Percentiles rank a stretch among this genome's conserved stretches.
Evolutionary conservation across 108 stramenopile species (phyloP).

Genomic region (Nannochloropsis granulata): DNA sequence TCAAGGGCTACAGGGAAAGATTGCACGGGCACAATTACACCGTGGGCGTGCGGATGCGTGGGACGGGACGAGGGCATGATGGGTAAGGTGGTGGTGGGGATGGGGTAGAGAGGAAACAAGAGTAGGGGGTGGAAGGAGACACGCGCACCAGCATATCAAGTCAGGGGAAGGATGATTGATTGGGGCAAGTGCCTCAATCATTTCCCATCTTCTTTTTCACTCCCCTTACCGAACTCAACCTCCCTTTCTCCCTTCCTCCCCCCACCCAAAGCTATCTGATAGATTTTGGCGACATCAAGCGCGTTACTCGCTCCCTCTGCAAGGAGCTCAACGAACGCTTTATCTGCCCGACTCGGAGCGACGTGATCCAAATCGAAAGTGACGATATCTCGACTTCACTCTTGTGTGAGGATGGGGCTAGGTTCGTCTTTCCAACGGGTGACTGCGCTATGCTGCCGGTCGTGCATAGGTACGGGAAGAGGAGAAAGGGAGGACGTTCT

Average conservation of each 20-base stretch:
- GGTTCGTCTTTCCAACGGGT: constrained; percentile 53
- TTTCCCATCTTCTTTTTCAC: background rate
- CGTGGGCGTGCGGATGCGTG: constrained; percentile 54
- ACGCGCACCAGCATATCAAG: too few species aligned
- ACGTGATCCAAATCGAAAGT: constrained; percentile 51
- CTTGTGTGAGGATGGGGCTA: constrained; percentile 64
- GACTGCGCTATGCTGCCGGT: constrained; percentile 81
- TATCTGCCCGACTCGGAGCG: constrained; percentile 62
- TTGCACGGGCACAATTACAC: constrained; percentile 88
- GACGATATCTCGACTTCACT: constrained; percentile 44
- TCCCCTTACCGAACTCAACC: constrained; percentile 42
- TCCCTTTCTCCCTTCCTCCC: too few species aligned
- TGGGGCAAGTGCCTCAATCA: too few species aligned
- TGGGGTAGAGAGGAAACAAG: background rate
- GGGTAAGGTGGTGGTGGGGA: background rate
- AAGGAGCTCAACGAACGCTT: constrained; percentile 81
- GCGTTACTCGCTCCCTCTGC: constrained; percentile 52
- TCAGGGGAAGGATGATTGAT: too few species aligned
- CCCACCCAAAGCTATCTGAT: constrained; percentile 52
- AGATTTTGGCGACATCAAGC: constrained; percentile 81
- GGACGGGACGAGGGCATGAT: constrained; percentile 3
- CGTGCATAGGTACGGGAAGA: constrained; percentile 2
- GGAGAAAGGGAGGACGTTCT: too few species aligned
- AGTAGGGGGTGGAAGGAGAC: background rate
- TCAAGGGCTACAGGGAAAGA: constrained; percentile 71